Base-by-base conservation (phyloP, 2,329 filamentous ascomycete genomes). In the Fusarium sublunatum region DNA sequence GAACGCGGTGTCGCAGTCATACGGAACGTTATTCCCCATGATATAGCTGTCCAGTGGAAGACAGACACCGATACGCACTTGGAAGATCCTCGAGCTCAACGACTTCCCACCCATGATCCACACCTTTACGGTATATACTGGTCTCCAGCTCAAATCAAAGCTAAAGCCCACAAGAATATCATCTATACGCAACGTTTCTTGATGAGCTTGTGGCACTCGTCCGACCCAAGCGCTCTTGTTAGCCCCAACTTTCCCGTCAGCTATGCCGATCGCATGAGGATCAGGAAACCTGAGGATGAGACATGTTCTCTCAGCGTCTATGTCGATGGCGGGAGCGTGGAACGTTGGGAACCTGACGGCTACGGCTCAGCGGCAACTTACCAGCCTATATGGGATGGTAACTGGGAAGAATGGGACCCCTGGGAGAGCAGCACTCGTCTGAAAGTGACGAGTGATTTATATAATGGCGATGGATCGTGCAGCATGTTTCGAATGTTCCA, bases 401-500 rank as follows among this genome's bases (percentile, higher is more conserved):
- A 82, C 8, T 93, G 90, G 90, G 91, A 93, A 70, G 78, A 86
- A 3, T 92, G 90, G 70, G 89, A 93, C 67, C 86, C 91, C 0
- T 93, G 88, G 85, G 90, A 93, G 73, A 85, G 85, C 7, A 86
- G 83, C 63, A 83, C 85, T 57, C 84, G 91, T 11, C 77, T 92
- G 1, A 78, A 79, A 2, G 88, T 88, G 8, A 81, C 83, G 3
- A 86, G 86, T 65, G 90, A 93, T 72, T 73, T 93, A 22, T 92
- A 93, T 73, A 84, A 90, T 53, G 88, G 89, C 7, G 85, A 89
- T 1, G 90, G 90, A 2, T 86, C 87, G 8, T 93, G 90, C 74
- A 87, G 81, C 45, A 89, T 91, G 76, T 90, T 93, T 73, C 84
- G 91, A 45, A 91, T 92, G 83, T 91, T 90, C 71, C 91, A 94